Percentiles rank a stretch among this genome's conserved stretches.
These are phyloP conservation scores for Trametes gibbosa DNA, from an alignment of 768 basidiomycete genomes.

Conservation along the genomic window DNA sequence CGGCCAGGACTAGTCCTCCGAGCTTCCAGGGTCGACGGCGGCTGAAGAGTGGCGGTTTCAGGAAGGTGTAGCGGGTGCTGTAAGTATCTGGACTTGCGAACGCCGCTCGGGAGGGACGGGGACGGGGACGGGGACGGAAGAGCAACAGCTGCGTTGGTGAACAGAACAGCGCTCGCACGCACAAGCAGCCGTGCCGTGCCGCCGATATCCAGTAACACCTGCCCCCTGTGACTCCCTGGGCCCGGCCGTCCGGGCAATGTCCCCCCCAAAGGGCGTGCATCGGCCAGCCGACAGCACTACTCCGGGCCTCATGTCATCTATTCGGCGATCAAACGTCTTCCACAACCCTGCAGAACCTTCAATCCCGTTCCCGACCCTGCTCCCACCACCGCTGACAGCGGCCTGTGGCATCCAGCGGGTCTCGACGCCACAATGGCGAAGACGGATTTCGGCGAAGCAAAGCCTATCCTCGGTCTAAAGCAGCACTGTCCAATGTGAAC, in stretches of 20 bases:
- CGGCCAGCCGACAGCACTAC: not conserved
- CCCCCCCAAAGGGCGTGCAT: not conserved
- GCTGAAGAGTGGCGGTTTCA: constrained; percentile 7
- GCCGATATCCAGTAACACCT: constrained; percentile 2
- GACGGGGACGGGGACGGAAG: not conserved
- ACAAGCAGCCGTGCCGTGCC: not conserved
- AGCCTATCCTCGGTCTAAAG: not conserved
- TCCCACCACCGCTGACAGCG: not conserved
- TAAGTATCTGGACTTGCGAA: not conserved
- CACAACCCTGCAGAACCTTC: constrained; percentile 4
- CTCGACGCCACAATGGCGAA: not conserved
- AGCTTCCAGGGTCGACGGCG: not conserved
- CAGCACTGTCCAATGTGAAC: not conserved
- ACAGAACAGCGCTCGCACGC: not conserved
- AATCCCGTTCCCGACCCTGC: not conserved
- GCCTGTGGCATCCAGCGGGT: not conserved
- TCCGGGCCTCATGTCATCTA: constrained; percentile 7
- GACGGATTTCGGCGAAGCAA: constrained; percentile 6
- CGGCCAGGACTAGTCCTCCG: not conserved
- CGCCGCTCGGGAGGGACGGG: not conserved
- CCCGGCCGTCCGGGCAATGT: not conserved
- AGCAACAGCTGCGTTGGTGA: not conserved
- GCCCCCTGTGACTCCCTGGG: constrained; percentile 3
- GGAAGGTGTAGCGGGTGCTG: constrained; percentile 4
- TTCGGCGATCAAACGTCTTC: constrained; percentile 21